phyloP scores from a whole-genome alignment of 2,329 filamentous ascomycete genomes.

The Fusarium chlamydosporum region DNA sequence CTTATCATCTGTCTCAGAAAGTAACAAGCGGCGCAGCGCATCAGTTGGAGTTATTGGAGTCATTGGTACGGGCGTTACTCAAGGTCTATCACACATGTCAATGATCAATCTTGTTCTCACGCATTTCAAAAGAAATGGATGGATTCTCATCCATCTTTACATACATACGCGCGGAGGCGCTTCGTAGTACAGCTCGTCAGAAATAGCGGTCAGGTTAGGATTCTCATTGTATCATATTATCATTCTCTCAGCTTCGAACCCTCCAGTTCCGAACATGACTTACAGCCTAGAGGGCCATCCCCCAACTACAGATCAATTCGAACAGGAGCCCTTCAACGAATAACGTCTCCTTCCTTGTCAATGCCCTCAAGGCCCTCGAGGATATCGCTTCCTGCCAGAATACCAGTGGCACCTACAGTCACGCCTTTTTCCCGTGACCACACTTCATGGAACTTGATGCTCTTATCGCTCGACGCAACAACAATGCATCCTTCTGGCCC shows the following conservation, averaged over 20 bases:
- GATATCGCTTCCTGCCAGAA: constrained; percentile 87
- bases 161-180: constrained; percentile 24
- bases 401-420: constrained; percentile 66
- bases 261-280: constrained; percentile 24
- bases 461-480: constrained; percentile 91
- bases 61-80: constrained; percentile 16
- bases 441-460: constrained; percentile 94
- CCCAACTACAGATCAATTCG: constrained; percentile 8
- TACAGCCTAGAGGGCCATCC: constrained; percentile 31
- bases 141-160: constrained; percentile 17
- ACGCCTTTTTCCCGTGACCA: constrained; percentile 78
- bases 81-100: constrained; percentile 14
- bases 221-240: constrained; percentile 21
- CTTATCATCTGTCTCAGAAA: constrained; percentile 6
- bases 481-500: constrained; percentile 76
- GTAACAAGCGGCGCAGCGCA: constrained; percentile 40
- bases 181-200: constrained; percentile 1
- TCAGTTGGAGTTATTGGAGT: constrained; percentile 44
- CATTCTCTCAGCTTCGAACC: constrained; percentile 30
- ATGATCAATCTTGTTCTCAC: constrained; percentile 6
- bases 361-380: constrained; percentile 86
- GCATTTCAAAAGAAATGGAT: not conserved
- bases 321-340: constrained; percentile 67
- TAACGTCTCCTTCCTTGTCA: constrained; percentile 78
- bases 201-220: constrained; percentile 4